Percentiles rank a stretch among this genome's conserved stretches.
These are phyloP conservation scores for Penicillium daleae DNA, from an alignment of 495 filamentous ascomycete genomes.

Conservation along the genomic window DNA sequence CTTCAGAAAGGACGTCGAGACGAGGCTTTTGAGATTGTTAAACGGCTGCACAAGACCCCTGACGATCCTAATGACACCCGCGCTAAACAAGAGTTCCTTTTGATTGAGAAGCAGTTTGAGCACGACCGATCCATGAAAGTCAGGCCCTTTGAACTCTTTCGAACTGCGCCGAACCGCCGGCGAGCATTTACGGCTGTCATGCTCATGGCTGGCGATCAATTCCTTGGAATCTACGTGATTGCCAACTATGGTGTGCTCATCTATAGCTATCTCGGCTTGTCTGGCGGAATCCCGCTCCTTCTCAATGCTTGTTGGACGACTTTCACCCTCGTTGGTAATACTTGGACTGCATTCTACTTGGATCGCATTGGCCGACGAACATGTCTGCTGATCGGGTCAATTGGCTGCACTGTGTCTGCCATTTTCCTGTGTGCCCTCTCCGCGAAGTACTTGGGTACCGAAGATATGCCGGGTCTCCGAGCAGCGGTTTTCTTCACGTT, in stretches of 20 bases:
- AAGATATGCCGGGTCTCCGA: constrained; percentile 31
- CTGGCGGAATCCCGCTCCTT: constrained; percentile 36
- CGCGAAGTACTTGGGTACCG: constrained; percentile 34
- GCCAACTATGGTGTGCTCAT: constrained; percentile 47
- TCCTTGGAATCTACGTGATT: constrained; percentile 38
- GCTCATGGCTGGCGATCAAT: constrained; percentile 36
- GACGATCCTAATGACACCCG: constrained; percentile 20
- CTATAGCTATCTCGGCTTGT: constrained; percentile 39
- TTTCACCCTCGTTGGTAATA: constrained; percentile 42
- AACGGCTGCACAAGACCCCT: constrained; percentile 25
- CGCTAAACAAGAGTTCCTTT: constrained; percentile 31
- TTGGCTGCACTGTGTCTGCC: constrained; percentile 27
- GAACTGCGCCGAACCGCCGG: constrained; percentile 38
- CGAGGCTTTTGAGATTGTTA: constrained; percentile 33
- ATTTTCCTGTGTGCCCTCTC: constrained; percentile 37
- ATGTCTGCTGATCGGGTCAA: constrained; percentile 39
- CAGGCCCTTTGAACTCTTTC: constrained; percentile 35
- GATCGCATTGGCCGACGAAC: constrained; percentile 39
- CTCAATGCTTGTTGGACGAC: constrained; percentile 42
- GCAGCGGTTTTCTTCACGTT: constrained; percentile 44
- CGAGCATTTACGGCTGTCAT: constrained; percentile 36
- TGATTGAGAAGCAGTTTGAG: constrained; percentile 34
- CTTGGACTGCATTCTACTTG: constrained; percentile 42
- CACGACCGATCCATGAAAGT: constrained; percentile 22
- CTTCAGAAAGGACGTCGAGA: constrained; percentile 30